These are phyloP conservation scores for Xylariaceae sp. DNA, from an alignment of 2,329 filamentous ascomycete genomes.

Conservation along the genomic window DNA sequence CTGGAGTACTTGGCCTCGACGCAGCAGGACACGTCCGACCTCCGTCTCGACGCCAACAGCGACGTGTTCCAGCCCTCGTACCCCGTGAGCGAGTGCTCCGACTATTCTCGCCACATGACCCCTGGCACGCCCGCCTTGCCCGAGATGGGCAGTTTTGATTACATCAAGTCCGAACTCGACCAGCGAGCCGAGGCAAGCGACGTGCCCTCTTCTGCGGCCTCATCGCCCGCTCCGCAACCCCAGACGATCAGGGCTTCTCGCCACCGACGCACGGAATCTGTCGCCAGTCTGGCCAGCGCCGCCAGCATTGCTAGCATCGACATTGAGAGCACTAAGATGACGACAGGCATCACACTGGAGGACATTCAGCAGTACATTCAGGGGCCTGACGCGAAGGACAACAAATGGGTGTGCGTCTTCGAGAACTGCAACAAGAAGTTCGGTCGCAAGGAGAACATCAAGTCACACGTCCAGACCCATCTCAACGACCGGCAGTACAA, in stretches of 20 bases:
- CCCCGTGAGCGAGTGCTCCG: conserved; percentile 40
- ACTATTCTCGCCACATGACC: conserved; percentile 48
- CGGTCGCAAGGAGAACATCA: conserved; percentile 97
- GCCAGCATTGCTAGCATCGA: conserved; percentile 58
- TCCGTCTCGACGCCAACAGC: conserved; percentile 40
- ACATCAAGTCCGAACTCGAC: conserved; percentile 41
- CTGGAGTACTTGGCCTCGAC: conserved; percentile 51
- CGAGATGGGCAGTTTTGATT: conserved; percentile 42
- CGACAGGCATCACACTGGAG: conserved; percentile 82
- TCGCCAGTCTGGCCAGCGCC: conserved; percentile 53
- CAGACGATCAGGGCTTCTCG: conserved; percentile 32
- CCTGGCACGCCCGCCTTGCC: conserved; percentile 46
- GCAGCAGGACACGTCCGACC: conserved; percentile 35
- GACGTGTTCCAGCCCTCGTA: conserved; percentile 33
- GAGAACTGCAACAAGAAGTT: conserved; percentile 83
- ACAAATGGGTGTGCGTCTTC: conserved; percentile 73
- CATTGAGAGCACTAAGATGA: conserved; percentile 60
- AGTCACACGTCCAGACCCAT: conserved; percentile 96
- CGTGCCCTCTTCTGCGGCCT: conserved; percentile 14
- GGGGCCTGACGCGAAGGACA: conserved; percentile 65
- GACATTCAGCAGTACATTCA: conserved; percentile 73
- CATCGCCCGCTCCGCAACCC: conserved; percentile 24
- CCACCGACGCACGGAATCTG: conserved; percentile 55
- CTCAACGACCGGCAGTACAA: conserved; percentile 93
- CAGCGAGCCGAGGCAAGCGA: conserved; percentile 21